Evolutionary conservation across 192 early-diverging fungal genomes (phyloP).

Genomic region (Allomyces javanicus): DNA sequence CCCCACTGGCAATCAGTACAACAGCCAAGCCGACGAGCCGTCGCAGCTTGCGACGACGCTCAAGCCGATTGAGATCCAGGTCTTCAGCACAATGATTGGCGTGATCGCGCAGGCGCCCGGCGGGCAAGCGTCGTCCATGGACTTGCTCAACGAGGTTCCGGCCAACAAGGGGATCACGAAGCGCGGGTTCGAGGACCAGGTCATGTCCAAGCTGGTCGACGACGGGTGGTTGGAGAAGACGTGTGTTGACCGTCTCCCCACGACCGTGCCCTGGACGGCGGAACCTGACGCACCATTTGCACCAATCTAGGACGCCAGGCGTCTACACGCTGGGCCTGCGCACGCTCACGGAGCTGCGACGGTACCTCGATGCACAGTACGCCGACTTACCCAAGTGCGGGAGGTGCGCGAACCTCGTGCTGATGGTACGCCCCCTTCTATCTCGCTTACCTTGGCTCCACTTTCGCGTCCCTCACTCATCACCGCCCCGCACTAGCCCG

Average conservation of each 20-base stretch:
- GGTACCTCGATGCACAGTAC: background rate
- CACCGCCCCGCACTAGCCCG: too few relatives aligned
- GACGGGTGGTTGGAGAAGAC: background rate
- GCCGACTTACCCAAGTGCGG: background rate
- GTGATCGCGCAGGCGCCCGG: background rate
- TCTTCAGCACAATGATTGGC: background rate
- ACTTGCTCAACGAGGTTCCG: background rate
- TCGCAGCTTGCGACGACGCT: background rate
- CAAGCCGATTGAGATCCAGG: background rate
- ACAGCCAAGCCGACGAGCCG: background rate
- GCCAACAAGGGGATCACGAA: background rate
- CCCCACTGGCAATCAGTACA: background rate
- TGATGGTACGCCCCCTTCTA: background rate
- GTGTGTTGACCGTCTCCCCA: background rate
- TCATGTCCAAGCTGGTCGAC: background rate
- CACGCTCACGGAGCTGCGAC: background rate
- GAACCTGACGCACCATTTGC: too few relatives aligned
- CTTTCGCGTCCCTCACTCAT: too few relatives aligned
- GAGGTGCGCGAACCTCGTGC: background rate
- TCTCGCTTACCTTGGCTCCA: too few relatives aligned
- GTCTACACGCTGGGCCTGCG: background rate
- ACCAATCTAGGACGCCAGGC: background rate
- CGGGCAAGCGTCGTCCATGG: background rate
- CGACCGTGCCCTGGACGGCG: too few relatives aligned
- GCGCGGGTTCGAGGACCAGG: background rate